A percentile compares a stretch with the other conserved stretches of the same genome.
Conservation (phyloP, 2,329 filamentous ascomycete species). For the Spiromastix sp. region DNA sequence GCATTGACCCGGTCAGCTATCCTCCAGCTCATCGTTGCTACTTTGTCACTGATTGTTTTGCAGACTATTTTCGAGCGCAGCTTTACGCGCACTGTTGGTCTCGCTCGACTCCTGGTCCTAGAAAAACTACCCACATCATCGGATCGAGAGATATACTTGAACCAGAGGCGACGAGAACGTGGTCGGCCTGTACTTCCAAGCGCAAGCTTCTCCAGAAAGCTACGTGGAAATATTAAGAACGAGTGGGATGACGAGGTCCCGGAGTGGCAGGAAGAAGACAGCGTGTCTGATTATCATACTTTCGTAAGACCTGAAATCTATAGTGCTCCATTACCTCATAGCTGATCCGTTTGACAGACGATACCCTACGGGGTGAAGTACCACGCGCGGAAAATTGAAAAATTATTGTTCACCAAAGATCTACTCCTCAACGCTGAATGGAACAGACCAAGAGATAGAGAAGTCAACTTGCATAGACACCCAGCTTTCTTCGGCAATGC, state of each 20-base stretch:
- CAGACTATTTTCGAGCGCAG: conserved; percentile 77
- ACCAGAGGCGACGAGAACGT: conserved; percentile 59
- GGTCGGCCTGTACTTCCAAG: conserved; percentile 52
- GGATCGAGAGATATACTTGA: conserved; percentile 60
- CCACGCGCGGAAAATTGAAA: conserved; percentile 53
- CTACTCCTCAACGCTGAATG: conserved; percentile 76
- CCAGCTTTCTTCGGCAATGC: conserved; percentile 75
- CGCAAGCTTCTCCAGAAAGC: conserved; percentile 35
- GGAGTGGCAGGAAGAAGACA: conserved; percentile 69
- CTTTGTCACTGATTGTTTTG: conserved; percentile 67
- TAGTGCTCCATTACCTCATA: too few species aligned
- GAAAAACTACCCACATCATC: conserved; percentile 62
- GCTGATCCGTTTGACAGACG: too few species aligned
- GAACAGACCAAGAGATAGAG: conserved; percentile 67
- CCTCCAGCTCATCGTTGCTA: conserved; percentile 38
- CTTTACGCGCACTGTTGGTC: conserved; percentile 63
- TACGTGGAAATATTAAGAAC: conserved; percentile 63
- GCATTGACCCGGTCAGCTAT: conserved; percentile 69
- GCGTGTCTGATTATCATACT: conserved; percentile 70
- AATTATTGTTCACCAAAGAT: conserved; percentile 70
- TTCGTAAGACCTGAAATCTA: too few species aligned
- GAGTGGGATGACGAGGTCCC: conserved; percentile 68
- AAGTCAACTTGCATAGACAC: conserved; percentile 70
- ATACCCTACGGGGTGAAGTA: conserved; percentile 22
- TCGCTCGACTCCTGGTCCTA: conserved; percentile 68